These are phyloP conservation scores for Ganoderma boninense DNA, from an alignment of 1,284 basidiomycete species.

Conservation along the genomic window DNA sequence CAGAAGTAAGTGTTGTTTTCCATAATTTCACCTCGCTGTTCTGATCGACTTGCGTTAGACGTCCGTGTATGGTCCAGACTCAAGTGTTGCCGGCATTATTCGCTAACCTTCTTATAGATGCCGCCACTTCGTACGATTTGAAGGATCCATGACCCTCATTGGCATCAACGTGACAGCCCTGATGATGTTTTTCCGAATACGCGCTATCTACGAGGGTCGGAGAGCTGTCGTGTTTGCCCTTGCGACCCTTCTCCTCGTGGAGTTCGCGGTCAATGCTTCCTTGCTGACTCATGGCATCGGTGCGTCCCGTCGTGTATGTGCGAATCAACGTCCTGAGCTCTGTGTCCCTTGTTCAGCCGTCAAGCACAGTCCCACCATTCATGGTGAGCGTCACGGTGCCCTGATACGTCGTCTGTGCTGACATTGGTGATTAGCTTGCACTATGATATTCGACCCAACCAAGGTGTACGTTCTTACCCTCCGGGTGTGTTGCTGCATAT, in stretches of 20 bases:
- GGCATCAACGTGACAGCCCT: slow-evolving; percentile 56
- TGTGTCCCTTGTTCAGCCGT: neutral
- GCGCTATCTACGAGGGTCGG: slow-evolving; percentile 54
- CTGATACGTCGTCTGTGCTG: too few species aligned
- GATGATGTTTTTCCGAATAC: slow-evolving; percentile 67
- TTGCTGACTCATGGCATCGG: slow-evolving; percentile 47
- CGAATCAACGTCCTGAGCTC: too few species aligned
- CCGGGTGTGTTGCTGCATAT: neutral
- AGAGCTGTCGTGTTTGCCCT: slow-evolving; percentile 47
- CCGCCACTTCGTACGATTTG: slow-evolving; percentile 55
- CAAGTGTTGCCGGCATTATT: neutral
- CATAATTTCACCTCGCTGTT: too few species aligned
- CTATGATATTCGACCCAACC: slow-evolving; percentile 56
- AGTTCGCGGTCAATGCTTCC: slow-evolving; percentile 56
- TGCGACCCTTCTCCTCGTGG: slow-evolving; percentile 46
- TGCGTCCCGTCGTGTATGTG: slow-evolving; percentile 11
- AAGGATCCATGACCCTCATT: slow-evolving; percentile 57
- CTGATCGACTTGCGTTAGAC: neutral
- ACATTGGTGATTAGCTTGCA: slow-evolving; percentile 50
- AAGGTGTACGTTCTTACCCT: slow-evolving; percentile 41
- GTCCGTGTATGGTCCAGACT: neutral
- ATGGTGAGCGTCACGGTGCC: neutral
- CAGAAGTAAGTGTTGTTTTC: slow-evolving; percentile 43
- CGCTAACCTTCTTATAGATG: slow-evolving; percentile 44
- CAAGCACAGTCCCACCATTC: neutral